Percentiles rank a stretch among this genome's conserved stretches.
phyloP scores from a whole-genome alignment of 805 yeast species.

The Starmerella scarabaei region DNA sequence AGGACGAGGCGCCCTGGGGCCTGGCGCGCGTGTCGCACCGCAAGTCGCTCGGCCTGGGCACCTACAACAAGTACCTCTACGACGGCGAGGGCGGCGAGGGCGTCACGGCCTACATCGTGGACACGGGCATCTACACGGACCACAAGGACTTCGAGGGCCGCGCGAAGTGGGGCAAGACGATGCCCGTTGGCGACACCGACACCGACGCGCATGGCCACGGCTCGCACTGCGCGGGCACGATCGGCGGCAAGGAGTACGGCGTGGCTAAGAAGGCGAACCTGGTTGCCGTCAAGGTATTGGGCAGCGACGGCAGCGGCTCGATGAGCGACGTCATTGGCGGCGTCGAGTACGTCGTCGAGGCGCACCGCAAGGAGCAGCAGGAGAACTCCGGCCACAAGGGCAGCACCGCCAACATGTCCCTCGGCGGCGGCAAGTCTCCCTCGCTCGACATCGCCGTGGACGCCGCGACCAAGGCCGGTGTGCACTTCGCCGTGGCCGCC shows the following conservation, averaged over 20 bases:
- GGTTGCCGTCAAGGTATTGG: slow-evolving; percentile 48
- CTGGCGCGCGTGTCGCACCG: slow-evolving; percentile 59
- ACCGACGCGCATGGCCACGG: slow-evolving; percentile 47
- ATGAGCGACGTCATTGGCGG: slow-evolving; percentile 50
- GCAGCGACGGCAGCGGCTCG: slow-evolving; percentile 43
- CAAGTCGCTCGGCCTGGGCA: slow-evolving; percentile 43
- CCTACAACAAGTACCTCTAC: slow-evolving; percentile 47
- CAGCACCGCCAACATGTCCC: slow-evolving; percentile 61
- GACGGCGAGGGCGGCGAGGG: slow-evolving; percentile 38
- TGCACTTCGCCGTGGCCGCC: slow-evolving; percentile 91
- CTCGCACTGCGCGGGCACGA: slow-evolving; percentile 50
- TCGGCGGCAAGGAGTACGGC: slow-evolving; percentile 41
- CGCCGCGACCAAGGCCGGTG: slow-evolving; percentile 78
- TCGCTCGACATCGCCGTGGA: slow-evolving; percentile 77
- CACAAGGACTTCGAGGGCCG: slow-evolving; percentile 46
- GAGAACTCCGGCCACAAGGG: slow-evolving; percentile 35
- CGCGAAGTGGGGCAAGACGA: slow-evolving; percentile 43
- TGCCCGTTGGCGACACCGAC: slow-evolving; percentile 35
- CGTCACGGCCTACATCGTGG: slow-evolving; percentile 39
- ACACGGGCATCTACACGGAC: slow-evolving; percentile 41
- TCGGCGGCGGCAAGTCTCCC: slow-evolving; percentile 87
- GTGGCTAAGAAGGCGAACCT: slow-evolving; percentile 45
- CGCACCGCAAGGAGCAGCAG: slow-evolving; percentile 32
- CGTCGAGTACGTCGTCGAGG: slow-evolving; percentile 55
- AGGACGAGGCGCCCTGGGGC: slow-evolving; percentile 65